These are phyloP conservation scores for Trametes punicea DNA, from an alignment of 768 basidiomycete genomes.

Conservation along the genomic window DNA sequence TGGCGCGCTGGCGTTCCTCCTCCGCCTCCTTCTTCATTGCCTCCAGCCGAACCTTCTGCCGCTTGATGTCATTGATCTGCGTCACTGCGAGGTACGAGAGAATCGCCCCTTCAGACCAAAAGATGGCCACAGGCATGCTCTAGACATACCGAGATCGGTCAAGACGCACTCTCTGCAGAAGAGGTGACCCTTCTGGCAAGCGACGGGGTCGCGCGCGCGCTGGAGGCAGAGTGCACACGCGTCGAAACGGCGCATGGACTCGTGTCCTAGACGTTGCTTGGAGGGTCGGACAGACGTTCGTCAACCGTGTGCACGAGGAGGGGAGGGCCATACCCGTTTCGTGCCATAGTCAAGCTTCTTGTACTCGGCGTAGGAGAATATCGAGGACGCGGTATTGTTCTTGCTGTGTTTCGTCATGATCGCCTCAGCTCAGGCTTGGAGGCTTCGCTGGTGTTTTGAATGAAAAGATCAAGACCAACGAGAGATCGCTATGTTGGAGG, in stretches of 20 bases:
- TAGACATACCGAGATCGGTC: slow-evolving; percentile 68
- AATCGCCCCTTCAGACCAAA: too few species aligned
- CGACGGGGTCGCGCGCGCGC: slow-evolving; percentile 76
- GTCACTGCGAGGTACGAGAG: slow-evolving; percentile 44
- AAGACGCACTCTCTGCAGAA: slow-evolving; percentile 97
- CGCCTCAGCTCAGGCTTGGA: too few species aligned
- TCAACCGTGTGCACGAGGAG: background rate
- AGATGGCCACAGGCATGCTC: too few species aligned
- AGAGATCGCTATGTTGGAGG: too few species aligned
- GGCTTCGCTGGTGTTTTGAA: too few species aligned
- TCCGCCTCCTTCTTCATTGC: slow-evolving; percentile 75
- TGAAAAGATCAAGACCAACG: too few species aligned
- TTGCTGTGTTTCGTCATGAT: slow-evolving; percentile 86
- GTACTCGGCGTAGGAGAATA: slow-evolving; percentile 88
- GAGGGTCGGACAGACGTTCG: background rate
- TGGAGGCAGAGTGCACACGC: slow-evolving; percentile 88
- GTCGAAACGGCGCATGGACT: slow-evolving; percentile 91
- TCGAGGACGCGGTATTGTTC: slow-evolving; percentile 86
- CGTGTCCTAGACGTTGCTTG: slow-evolving; percentile 83
- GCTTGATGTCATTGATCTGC: slow-evolving; percentile 91
- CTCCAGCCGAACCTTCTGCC: slow-evolving; percentile 80
- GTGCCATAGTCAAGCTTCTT: slow-evolving; percentile 85
- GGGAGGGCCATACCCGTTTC: slow-evolving; percentile 50
- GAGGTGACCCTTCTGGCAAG: slow-evolving; percentile 82
- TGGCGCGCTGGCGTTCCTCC: slow-evolving; percentile 65